Evolutionary conservation across 2,329 filamentous ascomycete species (phyloP), one percentile per base, ranked within the genome.

Genomic region (Acrocalymma vagum): DNA sequence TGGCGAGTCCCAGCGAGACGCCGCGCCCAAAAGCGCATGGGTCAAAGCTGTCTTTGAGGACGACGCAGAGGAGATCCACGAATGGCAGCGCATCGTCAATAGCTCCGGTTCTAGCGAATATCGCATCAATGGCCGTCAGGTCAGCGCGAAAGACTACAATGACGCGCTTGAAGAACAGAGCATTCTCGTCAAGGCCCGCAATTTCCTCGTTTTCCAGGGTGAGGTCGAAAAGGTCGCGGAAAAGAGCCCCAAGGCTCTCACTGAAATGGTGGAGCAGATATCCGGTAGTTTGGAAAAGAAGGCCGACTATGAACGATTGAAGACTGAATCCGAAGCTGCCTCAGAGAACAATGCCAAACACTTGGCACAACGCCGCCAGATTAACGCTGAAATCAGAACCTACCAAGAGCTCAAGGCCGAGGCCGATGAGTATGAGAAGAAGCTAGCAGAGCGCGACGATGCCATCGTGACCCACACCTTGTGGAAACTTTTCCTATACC

Each of bases 1-100:
- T 9, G 70, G 67, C 22, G 69, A 69, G 11, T 78, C 78, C 6
- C 81, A 86, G 51, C 80, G 83, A 38, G 80, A 84, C 38, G 85
- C 83, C n/a, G 85, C 80, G 60, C 94, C 94, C 1, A 94, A 92
- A 69, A 94, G 86, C 3, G 95, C 94, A 3, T 99, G 93, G 93
- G 95, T 99, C 10, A 97, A 96, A 91, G 94, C 94, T 20, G 93
- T 99, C 11, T 99, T 97, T 70, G 92, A 96, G 67, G 94, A 99
- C 64, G 94, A 99, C 67, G 91, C 91, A 2, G 93, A 91, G 30
- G 90, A 96, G 62, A 90, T 95, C 70, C 92, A 96, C 65, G 85
- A 86, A 55, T 99, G 94, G 94, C 96, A 96, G 74, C 89, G 94
- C 48, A 87, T 85, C 54, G 99, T 99, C 69, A 97, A 92, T 4